Conservation (phyloP, 768 basidiomycete species). For the Russula sp. region DNA sequence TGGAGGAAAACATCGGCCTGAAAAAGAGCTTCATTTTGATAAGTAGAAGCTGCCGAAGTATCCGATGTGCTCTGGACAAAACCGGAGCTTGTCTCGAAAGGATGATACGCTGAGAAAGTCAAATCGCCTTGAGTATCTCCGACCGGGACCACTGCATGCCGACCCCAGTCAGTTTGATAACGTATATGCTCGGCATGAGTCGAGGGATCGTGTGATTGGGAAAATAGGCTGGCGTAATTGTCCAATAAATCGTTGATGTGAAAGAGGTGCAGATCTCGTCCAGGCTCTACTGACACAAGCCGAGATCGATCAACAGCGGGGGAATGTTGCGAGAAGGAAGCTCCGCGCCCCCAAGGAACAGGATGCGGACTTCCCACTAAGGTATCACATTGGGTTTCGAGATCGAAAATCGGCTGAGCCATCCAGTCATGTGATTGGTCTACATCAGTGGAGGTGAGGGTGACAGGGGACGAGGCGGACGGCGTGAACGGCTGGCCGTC, state of each 20-base stretch:
- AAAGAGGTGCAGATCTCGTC: neutral
- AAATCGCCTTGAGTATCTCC: neutral
- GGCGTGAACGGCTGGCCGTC: neutral
- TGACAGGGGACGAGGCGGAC: neutral
- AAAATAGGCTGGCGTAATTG: neutral
- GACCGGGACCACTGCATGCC: neutral
- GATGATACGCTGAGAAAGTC: neutral
- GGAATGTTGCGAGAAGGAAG: neutral
- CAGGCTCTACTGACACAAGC: neutral
- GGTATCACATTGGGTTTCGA: neutral
- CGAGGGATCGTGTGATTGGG: neutral
- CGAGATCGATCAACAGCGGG: neutral
- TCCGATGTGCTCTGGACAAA: neutral
- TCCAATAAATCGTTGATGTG: neutral
- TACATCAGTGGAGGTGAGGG: neutral
- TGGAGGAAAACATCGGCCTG: neutral
- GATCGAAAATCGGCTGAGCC: neutral
- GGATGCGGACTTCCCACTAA: neutral
- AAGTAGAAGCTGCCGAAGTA: neutral
- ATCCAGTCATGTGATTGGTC: neutral
- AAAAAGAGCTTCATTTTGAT: neutral
- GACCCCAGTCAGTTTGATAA: neutral
- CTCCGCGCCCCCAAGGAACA: neutral
- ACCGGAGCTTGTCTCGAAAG: conserved; percentile 1
- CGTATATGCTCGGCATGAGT: neutral